These are phyloP conservation scores for Coprinopsis sp. DNA, from an alignment of 768 basidiomycete species.

Conservation along the genomic window DNA sequence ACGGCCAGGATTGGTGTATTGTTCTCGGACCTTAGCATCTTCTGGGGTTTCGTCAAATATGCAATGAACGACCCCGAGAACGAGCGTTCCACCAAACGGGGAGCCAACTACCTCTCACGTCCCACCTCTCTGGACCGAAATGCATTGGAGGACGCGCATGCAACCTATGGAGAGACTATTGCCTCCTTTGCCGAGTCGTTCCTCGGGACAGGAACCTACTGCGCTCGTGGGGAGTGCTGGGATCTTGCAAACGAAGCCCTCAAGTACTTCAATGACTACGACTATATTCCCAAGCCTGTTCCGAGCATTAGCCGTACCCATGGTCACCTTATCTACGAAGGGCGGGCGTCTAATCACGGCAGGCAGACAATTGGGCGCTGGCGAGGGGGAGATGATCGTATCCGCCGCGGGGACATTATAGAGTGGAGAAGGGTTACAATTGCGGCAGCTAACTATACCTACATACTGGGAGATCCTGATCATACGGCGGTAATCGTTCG, in stretches of 20 bases:
- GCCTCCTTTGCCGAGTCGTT: conserved; percentile 45
- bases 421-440: conserved; percentile 46
- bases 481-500: conserved; percentile 49
- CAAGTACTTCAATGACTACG: conserved; percentile 34
- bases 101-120: conserved; percentile 34
- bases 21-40: conserved; percentile 47
- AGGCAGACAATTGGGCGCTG: conserved; percentile 35
- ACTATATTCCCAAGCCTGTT: conserved; percentile 42
- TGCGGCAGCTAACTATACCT: conserved; percentile 20
- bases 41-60: conserved; percentile 43
- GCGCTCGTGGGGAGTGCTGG: conserved; percentile 56
- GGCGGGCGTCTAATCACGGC: conserved; percentile 29
- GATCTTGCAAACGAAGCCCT: conserved; percentile 51
- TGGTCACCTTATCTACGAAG: conserved; percentile 49
- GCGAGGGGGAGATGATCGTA: conserved; percentile 47
- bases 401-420: conserved; percentile 51
- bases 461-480: conserved; percentile 45
- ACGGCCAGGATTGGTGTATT: conserved; percentile 34
- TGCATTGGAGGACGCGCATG: conserved; percentile 36
- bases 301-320: conserved; percentile 47
- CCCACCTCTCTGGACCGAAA: conserved; percentile 31
- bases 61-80: conserved; percentile 28
- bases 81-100: conserved; percentile 25
- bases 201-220: conserved; percentile 35
- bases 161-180: conserved; percentile 46